Conservation (phyloP, 2,329 filamentous ascomycete species). For the Alternaria triticimaculans region DNA sequence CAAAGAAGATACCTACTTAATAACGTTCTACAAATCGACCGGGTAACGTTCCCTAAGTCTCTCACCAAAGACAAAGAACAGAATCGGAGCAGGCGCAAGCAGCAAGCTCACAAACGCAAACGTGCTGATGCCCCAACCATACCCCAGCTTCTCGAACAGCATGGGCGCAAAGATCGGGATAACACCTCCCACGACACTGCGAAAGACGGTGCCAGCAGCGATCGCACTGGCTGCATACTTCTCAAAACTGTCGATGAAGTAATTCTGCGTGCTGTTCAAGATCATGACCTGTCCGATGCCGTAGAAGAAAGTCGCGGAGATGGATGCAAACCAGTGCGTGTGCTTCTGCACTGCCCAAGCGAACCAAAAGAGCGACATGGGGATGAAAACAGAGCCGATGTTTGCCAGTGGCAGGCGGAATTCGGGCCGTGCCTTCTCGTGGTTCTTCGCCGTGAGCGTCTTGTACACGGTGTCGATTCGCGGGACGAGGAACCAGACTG, state of each 20-base stretch:
- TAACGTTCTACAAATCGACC: slow-evolving; percentile 22
- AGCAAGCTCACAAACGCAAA: slow-evolving; percentile 55
- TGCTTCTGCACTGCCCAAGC: slow-evolving; percentile 53
- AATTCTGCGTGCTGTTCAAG: slow-evolving; percentile 61
- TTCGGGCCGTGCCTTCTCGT: slow-evolving; percentile 51
- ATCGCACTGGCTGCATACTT: slow-evolving; percentile 59
- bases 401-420: slow-evolving; percentile 56
- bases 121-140: slow-evolving; percentile 59
- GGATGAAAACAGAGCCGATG: slow-evolving; percentile 54
- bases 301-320: slow-evolving; percentile 56
- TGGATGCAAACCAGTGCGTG: slow-evolving; percentile 51
- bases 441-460: slow-evolving; percentile 49
- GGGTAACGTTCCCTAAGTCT: slow-evolving; percentile 53
- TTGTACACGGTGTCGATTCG: slow-evolving; percentile 59
- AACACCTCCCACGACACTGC: slow-evolving; percentile 55
- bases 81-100: slow-evolving; percentile 57
- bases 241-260: slow-evolving; percentile 62
- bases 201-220: slow-evolving; percentile 57
- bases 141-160: slow-evolving; percentile 54
- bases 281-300: slow-evolving; percentile 62
- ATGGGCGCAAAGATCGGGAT: slow-evolving; percentile 55
- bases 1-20: neutral
- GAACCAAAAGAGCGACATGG: slow-evolving; percentile 52
- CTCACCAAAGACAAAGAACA: slow-evolving; percentile 59
- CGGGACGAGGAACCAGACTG: slow-evolving; percentile 56